These are phyloP conservation scores for Sugiyamaella grinbergsii DNA, from an alignment of 1,139 yeast genomes.

Conservation along the genomic window DNA sequence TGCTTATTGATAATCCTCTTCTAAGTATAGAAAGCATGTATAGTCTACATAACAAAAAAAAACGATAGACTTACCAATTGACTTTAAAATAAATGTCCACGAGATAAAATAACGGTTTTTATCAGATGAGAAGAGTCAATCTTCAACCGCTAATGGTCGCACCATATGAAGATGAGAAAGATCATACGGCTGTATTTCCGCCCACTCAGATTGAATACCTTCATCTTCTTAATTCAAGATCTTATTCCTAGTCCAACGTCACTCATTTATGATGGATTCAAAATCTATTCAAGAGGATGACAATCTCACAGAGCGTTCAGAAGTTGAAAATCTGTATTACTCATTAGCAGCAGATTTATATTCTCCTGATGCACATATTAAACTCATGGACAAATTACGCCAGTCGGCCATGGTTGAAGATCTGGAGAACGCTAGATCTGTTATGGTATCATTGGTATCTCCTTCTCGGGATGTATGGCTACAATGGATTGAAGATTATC, in stretches of 20 bases:
- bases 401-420: constrained; percentile 15
- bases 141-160: no score
- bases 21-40: no score
- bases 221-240: background rate
- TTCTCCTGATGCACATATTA: constrained; percentile 13
- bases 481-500: constrained; percentile 35
- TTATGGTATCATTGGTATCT: constrained; percentile 13
- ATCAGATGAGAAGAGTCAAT: no score
- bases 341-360: constrained; percentile 5
- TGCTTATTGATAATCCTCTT: no score
- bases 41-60: no score
- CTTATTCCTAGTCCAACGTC: no score
- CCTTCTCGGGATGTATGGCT: constrained; percentile 33
- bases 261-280: constrained; percentile 1
- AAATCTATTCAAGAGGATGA: background rate
- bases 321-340: constrained; percentile 1
- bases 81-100: no score
- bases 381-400: constrained; percentile 9
- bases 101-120: no score
- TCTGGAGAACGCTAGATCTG: constrained; percentile 16
- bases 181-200: background rate
- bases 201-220: background rate
- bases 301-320: background rate
- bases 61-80: no score
- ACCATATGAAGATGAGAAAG: no score